Percentiles rank a stretch among this genome's conserved stretches.
Evolutionary conservation across 345 rosid genomes (phyloP).

Genomic region (Excoecaria cochinchinensis): DNA sequence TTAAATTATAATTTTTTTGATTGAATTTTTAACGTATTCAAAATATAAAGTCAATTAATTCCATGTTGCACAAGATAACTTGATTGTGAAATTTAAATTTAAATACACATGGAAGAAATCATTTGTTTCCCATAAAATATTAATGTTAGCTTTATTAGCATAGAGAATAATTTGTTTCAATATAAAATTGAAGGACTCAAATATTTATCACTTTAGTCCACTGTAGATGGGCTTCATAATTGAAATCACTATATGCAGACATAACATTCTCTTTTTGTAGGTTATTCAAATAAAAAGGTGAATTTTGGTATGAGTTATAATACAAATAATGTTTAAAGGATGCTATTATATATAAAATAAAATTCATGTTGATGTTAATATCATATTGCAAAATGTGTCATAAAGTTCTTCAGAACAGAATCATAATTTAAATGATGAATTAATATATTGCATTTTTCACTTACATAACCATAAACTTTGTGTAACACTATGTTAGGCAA

Average conservation of each 20-base stretch:
- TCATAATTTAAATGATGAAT: not conserved
- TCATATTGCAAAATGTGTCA: not conserved
- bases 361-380: not conserved
- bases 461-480: not conserved
- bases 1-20: not conserved
- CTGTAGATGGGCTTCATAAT: not conserved
- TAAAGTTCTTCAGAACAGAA: not conserved
- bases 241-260: not conserved
- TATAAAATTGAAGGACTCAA: not conserved
- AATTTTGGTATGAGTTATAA: not conserved
- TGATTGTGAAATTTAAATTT: not conserved
- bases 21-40: not conserved
- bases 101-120: not conserved
- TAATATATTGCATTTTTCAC: not conserved
- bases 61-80: not conserved
- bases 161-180: not conserved
- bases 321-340: not conserved
- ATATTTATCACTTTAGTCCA: not conserved
- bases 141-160: not conserved
- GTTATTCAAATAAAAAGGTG: not conserved
- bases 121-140: not conserved
- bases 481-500: not conserved
- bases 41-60: not conserved
- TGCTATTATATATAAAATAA: not conserved
- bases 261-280: not conserved